Evolutionary conservation across 805 yeast genomes (phyloP).

Genomic region (Saccharomycopsis microspora): DNA sequence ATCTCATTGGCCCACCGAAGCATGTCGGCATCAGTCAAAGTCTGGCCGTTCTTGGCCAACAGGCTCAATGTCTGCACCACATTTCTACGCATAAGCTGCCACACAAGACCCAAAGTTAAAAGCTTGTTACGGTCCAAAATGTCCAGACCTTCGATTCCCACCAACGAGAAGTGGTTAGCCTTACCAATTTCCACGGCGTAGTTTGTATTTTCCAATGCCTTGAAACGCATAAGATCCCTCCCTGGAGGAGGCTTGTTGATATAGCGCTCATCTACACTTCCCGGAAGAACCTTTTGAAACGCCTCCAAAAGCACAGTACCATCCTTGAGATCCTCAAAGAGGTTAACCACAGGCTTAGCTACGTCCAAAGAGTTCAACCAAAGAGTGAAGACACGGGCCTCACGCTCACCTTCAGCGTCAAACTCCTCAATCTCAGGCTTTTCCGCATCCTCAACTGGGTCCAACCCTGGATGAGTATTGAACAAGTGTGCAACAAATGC

Average conservation of each 20-base stretch:
- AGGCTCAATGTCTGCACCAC: constrained; percentile 73
- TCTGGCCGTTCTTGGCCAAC: constrained; percentile 62
- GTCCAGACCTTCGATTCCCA: constrained; percentile 97
- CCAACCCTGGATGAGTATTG: constrained; percentile 94
- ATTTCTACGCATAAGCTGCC: constrained; percentile 98
- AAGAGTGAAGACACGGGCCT: constrained; percentile 94
- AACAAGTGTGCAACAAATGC: constrained; percentile 97
- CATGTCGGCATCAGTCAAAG: constrained; percentile 74
- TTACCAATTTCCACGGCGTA: constrained; percentile 97
- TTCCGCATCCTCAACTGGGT: constrained; percentile 86
- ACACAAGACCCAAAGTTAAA: constrained; percentile 82
- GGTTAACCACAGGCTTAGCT: constrained; percentile 82
- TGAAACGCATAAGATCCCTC: constrained; percentile 73
- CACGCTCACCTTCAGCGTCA: constrained; percentile 99
- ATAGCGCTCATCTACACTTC: constrained; percentile 67
- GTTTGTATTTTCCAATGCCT: constrained; percentile 94
- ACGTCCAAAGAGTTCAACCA: constrained; percentile 97
- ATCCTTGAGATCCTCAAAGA: constrained; percentile 92
- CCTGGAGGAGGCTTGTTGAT: constrained; percentile 71
- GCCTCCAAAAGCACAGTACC: constrained; percentile 87
- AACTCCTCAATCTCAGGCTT: constrained; percentile 93
- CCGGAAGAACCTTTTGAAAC: constrained; percentile 91
- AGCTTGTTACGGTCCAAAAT: constrained; percentile 88
- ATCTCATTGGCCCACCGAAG: constrained; percentile 89
- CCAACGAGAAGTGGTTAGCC: constrained; percentile 82